Base-by-base conservation (phyloP, 2,329 filamentous ascomycete genomes). In the Phialophora macrospora region DNA sequence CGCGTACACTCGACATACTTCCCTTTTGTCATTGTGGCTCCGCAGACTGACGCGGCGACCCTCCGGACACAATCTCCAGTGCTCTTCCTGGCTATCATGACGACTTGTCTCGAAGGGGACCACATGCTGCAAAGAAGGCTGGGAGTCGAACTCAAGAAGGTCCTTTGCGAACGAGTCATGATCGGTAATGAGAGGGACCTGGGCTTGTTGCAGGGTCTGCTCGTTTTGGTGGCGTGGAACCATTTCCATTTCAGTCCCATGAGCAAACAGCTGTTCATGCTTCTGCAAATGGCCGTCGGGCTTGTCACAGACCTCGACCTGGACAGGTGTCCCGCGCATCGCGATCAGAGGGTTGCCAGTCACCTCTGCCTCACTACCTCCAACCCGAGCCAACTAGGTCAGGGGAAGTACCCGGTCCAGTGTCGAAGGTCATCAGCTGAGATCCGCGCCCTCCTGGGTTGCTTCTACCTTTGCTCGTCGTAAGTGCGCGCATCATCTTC, bases 221-320 rank as follows among this genome's bases (percentile, higher is more conserved):
- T 64, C 20, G 62, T 64, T 5, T 34, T 51, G 28, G 46, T 64
- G 4, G 48, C 30, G 24, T 64, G 62, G 62, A 56, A 38, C 26
- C 62, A 64, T 55, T 64, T 41, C 55, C 62, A 64, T 14, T 64
- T 64, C 62, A 51, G 26, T 34, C 62, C 62, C 22, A 49, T 32
- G 48, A 30, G 22, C 20, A 64, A 64, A 17, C 55, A 64, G n/a
- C 30, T 54, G 44, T 55, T 38, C 26, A 64, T 64, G 62, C 62
- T 64, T 17, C 48, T 64, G 20, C 62, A 59, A 6, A 64, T 59
- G 46, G 62, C 55, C 14, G 17, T 54, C 32, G 62, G 54, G 22
- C 55, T 64, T n/a, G 55, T 64, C 46, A 64, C 52, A 20, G 62
- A 64, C 55, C 62, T 64, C 49, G 55, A 64, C 20, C 62, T 64